Percentiles rank a stretch among this genome's conserved stretches.
Conservation (phyloP, 441 rosid genomes). For the Jatropha podagrica region DNA sequence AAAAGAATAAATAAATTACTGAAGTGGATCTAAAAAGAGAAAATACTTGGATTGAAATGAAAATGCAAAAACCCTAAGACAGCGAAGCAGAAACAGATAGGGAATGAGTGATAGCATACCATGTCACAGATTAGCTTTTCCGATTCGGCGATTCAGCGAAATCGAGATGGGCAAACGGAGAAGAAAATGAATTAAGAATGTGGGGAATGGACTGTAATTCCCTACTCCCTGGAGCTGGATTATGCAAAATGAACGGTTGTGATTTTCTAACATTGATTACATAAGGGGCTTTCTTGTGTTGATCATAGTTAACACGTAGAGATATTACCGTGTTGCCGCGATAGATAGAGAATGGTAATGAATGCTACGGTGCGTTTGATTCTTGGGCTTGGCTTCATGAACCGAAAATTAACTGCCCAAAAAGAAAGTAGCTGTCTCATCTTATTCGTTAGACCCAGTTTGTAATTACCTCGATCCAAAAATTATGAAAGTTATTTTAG, state of each 20-base stretch:
- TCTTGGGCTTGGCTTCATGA: background rate
- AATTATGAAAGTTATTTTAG: too few relatives aligned
- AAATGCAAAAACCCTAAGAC: constrained; percentile 8
- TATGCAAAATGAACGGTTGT: constrained; percentile 15
- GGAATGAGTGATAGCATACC: constrained; percentile 7
- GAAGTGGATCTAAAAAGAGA: constrained; percentile 8
- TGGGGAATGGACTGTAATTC: background rate
- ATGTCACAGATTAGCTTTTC: background rate
- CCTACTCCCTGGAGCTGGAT: background rate
- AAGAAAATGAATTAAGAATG: background rate
- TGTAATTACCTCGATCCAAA: background rate
- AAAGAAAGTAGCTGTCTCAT: background rate
- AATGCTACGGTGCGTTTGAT: background rate
- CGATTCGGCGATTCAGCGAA: constrained; percentile 5
- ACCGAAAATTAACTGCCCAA: background rate
- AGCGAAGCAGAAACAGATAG: background rate
- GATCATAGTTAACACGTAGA: constrained; percentile 14
- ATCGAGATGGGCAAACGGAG: background rate
- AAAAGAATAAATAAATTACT: background rate
- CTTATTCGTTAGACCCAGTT: background rate
- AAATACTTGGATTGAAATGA: background rate
- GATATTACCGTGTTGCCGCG: background rate
- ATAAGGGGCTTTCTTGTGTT: constrained; percentile 3
- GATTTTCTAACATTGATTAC: background rate
- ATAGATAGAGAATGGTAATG: background rate